Evolutionary conservation across 2,329 filamentous ascomycete genomes (phyloP).

Genomic region (Stagonosporopsis chrysanthemi): DNA sequence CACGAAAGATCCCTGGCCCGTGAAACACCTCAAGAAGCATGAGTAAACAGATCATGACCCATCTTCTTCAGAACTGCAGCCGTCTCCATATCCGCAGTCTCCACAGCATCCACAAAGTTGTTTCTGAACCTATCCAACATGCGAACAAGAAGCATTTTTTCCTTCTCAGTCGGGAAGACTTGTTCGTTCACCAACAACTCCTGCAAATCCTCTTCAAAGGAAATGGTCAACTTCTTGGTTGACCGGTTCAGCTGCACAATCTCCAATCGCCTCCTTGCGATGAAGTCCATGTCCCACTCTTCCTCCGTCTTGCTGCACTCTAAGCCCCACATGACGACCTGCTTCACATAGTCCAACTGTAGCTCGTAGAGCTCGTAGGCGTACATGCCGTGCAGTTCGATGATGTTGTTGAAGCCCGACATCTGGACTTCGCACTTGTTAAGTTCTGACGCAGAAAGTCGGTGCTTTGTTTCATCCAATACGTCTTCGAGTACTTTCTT

Average conservation of each 20-base stretch:
- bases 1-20: too few species aligned
- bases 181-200: not conserved
- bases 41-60: not conserved
- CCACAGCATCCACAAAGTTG: not conserved
- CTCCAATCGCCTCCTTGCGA: not conserved
- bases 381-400: not conserved
- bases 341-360: not conserved
- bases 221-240: not conserved
- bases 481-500: not conserved
- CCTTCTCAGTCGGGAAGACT: not conserved
- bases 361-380: not conserved
- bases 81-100: not conserved
- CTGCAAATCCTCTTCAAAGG: not conserved
- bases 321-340: conserved; percentile 9
- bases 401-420: not conserved
- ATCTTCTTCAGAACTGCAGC: not conserved
- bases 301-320: conserved; percentile 8
- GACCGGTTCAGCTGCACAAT: not conserved
- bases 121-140: not conserved
- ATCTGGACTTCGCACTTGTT: not conserved
- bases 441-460: too few species aligned
- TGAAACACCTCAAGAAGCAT: not conserved
- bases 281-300: not conserved
- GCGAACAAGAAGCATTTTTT: not conserved
- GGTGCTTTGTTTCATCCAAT: not conserved